Conservation (phyloP, 257 asterid genomes). For the Forsythia viridissima region DNA sequence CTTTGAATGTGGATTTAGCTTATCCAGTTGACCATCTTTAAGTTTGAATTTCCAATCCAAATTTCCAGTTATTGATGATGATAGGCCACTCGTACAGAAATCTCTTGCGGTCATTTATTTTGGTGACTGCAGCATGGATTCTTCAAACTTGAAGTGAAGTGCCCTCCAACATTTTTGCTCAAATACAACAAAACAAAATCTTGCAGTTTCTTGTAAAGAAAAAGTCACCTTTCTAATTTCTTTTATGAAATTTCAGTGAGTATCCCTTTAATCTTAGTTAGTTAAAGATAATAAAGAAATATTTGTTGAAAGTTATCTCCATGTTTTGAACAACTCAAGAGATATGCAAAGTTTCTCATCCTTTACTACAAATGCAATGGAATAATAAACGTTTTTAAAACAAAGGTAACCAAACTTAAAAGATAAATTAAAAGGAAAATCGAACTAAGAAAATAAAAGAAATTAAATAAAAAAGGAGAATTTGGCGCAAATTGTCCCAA, state of each 20-base stretch:
- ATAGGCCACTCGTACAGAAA: conserved; percentile 82
- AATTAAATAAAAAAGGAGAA: too few species aligned
- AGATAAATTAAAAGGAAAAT: too few species aligned
- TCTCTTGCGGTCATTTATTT: conserved; percentile 91
- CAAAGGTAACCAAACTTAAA: too few species aligned
- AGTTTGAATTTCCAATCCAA: conserved; percentile 72
- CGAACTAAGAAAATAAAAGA: too few species aligned
- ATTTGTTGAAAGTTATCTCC: too few species aligned
- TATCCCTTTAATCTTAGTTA: neutral
- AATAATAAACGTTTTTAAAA: too few species aligned
- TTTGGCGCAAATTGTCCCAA: too few species aligned
- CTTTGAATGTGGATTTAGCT: conserved; percentile 90
- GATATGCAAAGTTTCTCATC: too few species aligned
- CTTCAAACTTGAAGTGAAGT: conserved; percentile 68
- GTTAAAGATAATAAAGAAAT: too few species aligned
- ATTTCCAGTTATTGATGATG: conserved; percentile 67
- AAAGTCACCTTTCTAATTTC: conserved; percentile 21
- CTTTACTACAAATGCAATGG: too few species aligned
- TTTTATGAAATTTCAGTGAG: neutral
- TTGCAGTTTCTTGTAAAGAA: conserved; percentile 20
- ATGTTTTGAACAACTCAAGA: too few species aligned
- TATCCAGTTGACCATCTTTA: conserved; percentile 87
- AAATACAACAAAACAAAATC: neutral
- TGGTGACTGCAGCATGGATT: conserved; percentile 74
- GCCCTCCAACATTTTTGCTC: conserved; percentile 74